Evolutionary conservation across 108 stramenopile genomes (phyloP).

Genomic region (Discostella stelligeroides): DNA sequence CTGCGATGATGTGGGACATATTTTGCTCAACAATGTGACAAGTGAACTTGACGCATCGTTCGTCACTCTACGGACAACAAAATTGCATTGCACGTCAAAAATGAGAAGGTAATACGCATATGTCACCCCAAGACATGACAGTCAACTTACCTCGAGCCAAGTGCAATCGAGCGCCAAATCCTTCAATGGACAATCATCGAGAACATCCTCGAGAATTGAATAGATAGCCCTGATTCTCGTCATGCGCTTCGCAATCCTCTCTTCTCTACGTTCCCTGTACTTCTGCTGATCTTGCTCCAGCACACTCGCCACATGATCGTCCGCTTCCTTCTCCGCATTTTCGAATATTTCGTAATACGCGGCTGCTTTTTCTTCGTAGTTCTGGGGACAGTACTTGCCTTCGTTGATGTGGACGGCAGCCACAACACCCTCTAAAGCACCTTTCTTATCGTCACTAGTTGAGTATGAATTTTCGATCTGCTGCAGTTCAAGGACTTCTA

Average conservation of each 20-base stretch:
- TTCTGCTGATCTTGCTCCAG: conserved; percentile 11
- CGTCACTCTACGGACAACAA: conserved; percentile 1
- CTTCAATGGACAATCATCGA: conserved; percentile 43
- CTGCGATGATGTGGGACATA: conserved; percentile 25
- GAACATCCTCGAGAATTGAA: conserved; percentile 22
- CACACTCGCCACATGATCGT: conserved; percentile 12
- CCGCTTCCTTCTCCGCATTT: conserved; percentile 42
- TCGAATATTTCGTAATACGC: conserved; percentile 29
- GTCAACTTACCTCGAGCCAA: conserved; percentile 25
- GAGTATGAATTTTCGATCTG: conserved; percentile 45
- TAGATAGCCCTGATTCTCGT: conserved; percentile 27
- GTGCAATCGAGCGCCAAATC: conserved; percentile 39
- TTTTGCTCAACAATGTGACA: conserved; percentile 37
- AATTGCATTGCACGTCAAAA: not conserved
- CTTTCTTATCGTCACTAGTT: conserved; percentile 21
- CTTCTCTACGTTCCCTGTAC: conserved; percentile 30
- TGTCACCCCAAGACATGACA: not conserved
- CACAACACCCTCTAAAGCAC: conserved; percentile 19
- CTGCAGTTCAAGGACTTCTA: conserved; percentile 33
- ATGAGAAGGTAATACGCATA: not conserved
- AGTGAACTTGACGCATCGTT: conserved; percentile 38
- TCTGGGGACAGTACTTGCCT: conserved; percentile 12
- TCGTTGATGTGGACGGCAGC: conserved; percentile 9
- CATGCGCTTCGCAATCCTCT: conserved; percentile 29
- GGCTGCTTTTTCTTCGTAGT: conserved; percentile 36